Evolutionary conservation across 306 rosid species (phyloP), one percentile per base, ranked within the genome.

Genomic region (Corylus avellana): DNA sequence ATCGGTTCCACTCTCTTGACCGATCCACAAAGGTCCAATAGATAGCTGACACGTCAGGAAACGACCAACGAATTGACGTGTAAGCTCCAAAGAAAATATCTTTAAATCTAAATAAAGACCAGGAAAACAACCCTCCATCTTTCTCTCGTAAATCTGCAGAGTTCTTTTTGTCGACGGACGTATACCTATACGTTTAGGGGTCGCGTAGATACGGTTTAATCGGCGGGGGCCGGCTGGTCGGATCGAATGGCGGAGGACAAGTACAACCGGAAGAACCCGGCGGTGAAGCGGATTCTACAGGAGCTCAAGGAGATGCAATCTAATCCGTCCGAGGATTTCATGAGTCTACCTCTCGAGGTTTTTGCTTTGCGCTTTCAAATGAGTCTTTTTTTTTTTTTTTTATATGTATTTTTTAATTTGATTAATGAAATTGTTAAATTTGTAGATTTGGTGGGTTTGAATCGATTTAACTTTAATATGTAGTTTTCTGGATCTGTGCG

Each of bases 261-360:
- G 95, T 90, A 81, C 89, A 95, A 95, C 77, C 84, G 84, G 27
- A 92, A 90, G 87, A 95, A 92, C 82, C 92, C 98, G 16, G 96
- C 96, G 75, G 98, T 95, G 72, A 95, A 95, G 88, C 85, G 98
- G 79, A 95, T 92, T 81, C 93, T 95, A 1, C 98, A 90, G 88
- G 98, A 95, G 89, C 84, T 91, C 37, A 95, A 92, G 85, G 98
- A 95, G 87, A 89, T 95, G 97, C 98, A 95, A 22, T 90, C 98
- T 4, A 92, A 91, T 73, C 98, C 97, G 80, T 90, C 97, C 72
- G 92, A 92, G 66, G 98, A 95, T 89, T 95, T 90, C 94, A 92
- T 87, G 93, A 95, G 98, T 82, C 87, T 95, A 1, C 98, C 98
- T 66, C 93, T 95, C 32, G 98, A 95, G 98, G 98, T 72, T 42